These are phyloP conservation scores for Mycena vulgaris DNA, from an alignment of 768 basidiomycete species.

Conservation along the genomic window DNA sequence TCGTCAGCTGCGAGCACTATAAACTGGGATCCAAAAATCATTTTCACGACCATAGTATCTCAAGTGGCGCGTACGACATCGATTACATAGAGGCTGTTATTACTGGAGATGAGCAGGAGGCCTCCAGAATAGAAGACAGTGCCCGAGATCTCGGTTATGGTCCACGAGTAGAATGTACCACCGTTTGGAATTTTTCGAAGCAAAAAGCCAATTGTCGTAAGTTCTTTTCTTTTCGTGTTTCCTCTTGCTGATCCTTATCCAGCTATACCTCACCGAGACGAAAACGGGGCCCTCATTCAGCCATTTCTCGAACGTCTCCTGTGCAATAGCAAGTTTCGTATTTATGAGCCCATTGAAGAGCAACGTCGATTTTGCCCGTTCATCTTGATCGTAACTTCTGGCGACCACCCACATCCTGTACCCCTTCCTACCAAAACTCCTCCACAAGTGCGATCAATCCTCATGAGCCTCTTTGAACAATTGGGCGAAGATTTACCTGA, in stretches of 20 bases:
- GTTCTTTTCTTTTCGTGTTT: not conserved
- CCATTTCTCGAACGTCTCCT: conserved; percentile 8
- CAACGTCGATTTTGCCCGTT: conserved; percentile 36
- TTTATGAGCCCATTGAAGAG: conserved; percentile 35
- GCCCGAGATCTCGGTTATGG: conserved; percentile 10
- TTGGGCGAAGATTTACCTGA: conserved; percentile 38
- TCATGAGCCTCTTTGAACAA: conserved; percentile 27
- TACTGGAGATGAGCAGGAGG: conserved; percentile 11
- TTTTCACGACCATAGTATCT: not conserved
- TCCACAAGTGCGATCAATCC: not conserved
- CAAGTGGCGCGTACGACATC: conserved; percentile 10
- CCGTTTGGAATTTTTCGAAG: too few relatives aligned
- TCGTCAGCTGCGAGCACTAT: conserved; percentile 22
- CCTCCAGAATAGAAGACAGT: too few relatives aligned
- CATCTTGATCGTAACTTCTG: conserved; percentile 30
- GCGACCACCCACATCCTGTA: conserved; percentile 42
- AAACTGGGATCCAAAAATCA: not conserved
- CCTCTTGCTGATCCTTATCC: not conserved
- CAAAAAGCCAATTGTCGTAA: conserved; percentile 7
- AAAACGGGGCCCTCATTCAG: conserved; percentile 12
- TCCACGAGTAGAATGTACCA: conserved; percentile 17
- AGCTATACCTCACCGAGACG: not conserved
- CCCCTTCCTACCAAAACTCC: conserved; percentile 42
- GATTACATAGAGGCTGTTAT: conserved; percentile 29
- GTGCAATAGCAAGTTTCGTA: conserved; percentile 25